Conservation (phyloP, 768 basidiomycete species). For the Tulasnella sp. region DNA sequence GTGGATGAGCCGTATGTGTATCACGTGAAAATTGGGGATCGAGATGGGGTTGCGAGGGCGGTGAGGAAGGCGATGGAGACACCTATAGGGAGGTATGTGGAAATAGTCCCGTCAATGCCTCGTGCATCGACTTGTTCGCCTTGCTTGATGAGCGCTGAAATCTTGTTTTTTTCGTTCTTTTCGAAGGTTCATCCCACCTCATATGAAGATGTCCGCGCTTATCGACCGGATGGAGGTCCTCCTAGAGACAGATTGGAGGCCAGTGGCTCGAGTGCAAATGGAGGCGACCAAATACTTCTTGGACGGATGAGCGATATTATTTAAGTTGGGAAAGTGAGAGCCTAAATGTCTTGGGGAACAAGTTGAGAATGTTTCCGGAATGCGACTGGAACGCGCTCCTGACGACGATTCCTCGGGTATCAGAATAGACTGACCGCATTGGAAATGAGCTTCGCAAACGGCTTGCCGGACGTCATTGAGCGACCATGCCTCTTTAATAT, state of each 20-base stretch:
- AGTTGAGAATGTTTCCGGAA: background rate
- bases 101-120: background rate
- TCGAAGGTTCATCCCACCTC: slow-evolving; percentile 14
- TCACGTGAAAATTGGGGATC: slow-evolving; percentile 39
- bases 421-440: too few relatives aligned
- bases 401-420: too few relatives aligned
- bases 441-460: background rate
- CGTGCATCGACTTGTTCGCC: background rate
- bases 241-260: slow-evolving; percentile 19
- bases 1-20: slow-evolving; percentile 41
- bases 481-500: background rate
- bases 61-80: slow-evolving; percentile 36
- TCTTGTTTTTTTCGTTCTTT: background rate
- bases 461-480: background rate
- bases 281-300: background rate
- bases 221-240: slow-evolving; percentile 7
- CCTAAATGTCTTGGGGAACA: background rate
- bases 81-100: slow-evolving; percentile 33
- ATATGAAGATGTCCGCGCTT: slow-evolving; percentile 22
- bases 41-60: slow-evolving; percentile 35
- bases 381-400: too few relatives aligned
- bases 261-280: background rate
- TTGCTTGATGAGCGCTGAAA: background rate
- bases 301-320: background rate
- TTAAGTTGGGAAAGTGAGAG: background rate